These are phyloP conservation scores for Psilocybe cubensis DNA, from an alignment of 768 basidiomycete species.

Conservation along the genomic window DNA sequence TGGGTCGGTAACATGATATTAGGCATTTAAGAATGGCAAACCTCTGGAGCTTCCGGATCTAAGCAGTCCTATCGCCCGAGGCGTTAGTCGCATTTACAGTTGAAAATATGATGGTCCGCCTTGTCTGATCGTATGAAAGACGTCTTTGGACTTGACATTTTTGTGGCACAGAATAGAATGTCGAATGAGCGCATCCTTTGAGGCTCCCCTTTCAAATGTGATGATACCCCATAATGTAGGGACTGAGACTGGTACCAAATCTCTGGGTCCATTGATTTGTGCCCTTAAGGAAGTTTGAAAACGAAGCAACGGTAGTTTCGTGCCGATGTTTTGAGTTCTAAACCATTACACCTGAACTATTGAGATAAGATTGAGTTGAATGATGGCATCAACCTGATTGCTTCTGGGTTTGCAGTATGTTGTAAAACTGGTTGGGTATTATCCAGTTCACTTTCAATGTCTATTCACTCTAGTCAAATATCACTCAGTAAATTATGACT, in stretches of 20 bases:
- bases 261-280: slow-evolving; percentile 3
- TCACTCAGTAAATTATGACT: too few relatives aligned
- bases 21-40: background rate
- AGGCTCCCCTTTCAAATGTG: background rate
- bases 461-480: too few relatives aligned
- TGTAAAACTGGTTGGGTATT: background rate
- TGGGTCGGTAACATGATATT: background rate
- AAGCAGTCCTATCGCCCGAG: background rate
- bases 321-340: slow-evolving; percentile 1
- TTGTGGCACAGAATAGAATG: background rate
- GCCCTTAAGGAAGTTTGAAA: slow-evolving; percentile 8
- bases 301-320: slow-evolving; percentile 8
- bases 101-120: background rate
- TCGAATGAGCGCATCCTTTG: background rate
- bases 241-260: slow-evolving; percentile 8
- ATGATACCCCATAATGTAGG: background rate
- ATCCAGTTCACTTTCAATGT: too few relatives aligned
- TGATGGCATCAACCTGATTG: background rate
- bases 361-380: background rate
- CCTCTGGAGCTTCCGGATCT: background rate
- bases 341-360: background rate
- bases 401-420: background rate
- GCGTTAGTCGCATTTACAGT: background rate
- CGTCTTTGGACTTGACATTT: too few relatives aligned
- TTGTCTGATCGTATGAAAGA: background rate